Base-by-base conservation (phyloP, 345 rosid genomes). In the Gossypium australe region DNA sequence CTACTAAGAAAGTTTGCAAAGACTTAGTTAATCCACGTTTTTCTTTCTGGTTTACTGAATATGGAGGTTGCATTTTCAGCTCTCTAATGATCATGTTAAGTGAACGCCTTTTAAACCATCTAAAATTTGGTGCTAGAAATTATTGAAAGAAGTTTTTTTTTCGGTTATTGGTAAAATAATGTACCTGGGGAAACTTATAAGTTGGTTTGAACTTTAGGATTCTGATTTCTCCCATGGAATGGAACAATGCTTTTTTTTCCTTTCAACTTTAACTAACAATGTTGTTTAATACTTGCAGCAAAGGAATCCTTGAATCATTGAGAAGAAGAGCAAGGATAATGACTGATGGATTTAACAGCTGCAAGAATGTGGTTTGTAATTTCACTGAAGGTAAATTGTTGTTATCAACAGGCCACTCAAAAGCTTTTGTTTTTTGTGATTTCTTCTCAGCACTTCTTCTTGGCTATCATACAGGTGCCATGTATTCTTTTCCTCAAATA, bases 341-440 rank as follows among this genome's bases (percentile, higher is more conserved):
- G 99, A 95, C 99, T 55, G 99, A 95, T 71, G 98, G 99, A 80
- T 95, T 95, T 85, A 93, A 95, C 89, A 93, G 94, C 90, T 91
- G 98, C 90, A 90, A 83, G 81, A 95, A 95, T 72, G 98, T 95
- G 1, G 89, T 91, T 34, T 95, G 99, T 79, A 95, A 95, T 79
- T 95, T 95, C 89, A 95, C 98, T 1, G 98, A 95, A 89, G 99
- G 99, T 91, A 78, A 66, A 71, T 57, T 2, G 12, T 20, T 57
- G 51, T 63, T 38, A 48, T 67, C 62, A 22, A 41, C 17, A 12
- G 24, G 2, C 18, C 18, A 20, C 27, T 45, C 48, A 47, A 34
- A 56, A 7, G 9, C 10, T 18, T 11, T 16, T 5, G 14, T 61
- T 9, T 63, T 63, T n/a, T 38, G 48, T 10, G 2, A 38, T 38